Evolutionary conservation across 495 filamentous ascomycete species (phyloP), one percentile per base, ranked within the genome.

Genomic region (Tuber calosporum): DNA sequence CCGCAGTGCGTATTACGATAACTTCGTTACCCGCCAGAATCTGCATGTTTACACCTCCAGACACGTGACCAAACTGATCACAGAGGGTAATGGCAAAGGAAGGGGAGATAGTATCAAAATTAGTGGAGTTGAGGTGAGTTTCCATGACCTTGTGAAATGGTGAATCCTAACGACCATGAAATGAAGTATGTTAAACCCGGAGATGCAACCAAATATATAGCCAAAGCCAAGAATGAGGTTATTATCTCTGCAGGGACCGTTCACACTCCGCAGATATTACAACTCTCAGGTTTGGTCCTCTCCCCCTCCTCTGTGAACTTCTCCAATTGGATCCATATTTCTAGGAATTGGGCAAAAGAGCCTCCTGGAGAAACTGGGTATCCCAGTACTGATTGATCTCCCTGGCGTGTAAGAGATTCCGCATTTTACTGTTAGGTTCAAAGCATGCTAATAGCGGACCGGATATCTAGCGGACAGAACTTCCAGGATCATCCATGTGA

Each of bases 181-280:
- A 26, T 30, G 17, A 43, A 78, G 76, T 78, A 62, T 68, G 39
- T 78, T 36, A 69, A 78, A 45, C 45, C 62, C 58, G 71, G 75
- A 15, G 71, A 70, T 11, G 68, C 42, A 11, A 73, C n/a, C 2
- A 70, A 37, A 7, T 69, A 73, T 20, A 39, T 17, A 36, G 82
- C 84, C 66, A 79, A 76, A 30, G 87, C 86, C 0, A 82, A 80
- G 7, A 84, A 84, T 68, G 88, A 90, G 77, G 87, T 89, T 19
- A 87, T 89, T 67, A 62, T 90, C n/a, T 84, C 88, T 1, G 87
- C 87, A 1, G 88, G 88, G 7, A 83, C 84, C 1, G 79, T 90
- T 20, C 86, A 88, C 72, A 87, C 86, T 43, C 87, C 88, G 0
- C 86, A 89, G 68, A 75, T 89, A 5, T 80, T 89, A 7, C 86